phyloP scores from a whole-genome alignment of 345 rosid genomes.

The Populus nigra region DNA sequence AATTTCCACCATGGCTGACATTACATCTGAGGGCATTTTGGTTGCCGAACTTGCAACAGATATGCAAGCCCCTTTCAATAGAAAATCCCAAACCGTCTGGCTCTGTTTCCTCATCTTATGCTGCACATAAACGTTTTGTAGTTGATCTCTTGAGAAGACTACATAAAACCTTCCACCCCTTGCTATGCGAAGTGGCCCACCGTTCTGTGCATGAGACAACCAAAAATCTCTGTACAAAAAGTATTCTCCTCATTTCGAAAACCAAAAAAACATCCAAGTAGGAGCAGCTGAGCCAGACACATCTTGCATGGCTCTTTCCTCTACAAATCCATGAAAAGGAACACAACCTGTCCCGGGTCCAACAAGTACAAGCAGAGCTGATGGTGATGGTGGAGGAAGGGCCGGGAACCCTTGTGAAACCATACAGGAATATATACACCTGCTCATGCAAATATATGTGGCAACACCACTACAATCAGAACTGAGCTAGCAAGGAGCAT shows the following conservation, averaged over 20 bases:
- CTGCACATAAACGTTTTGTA: constrained; percentile 82
- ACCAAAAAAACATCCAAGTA: constrained; percentile 66
- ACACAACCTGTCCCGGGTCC: constrained; percentile 54
- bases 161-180: constrained; percentile 77
- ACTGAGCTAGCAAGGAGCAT: too few species aligned
- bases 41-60: constrained; percentile 93
- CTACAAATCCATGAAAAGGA: constrained; percentile 85
- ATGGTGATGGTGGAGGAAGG: constrained; percentile 63
- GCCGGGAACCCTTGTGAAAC: constrained; percentile 77
- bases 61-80: constrained; percentile 35
- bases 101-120: constrained; percentile 69
- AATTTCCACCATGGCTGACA: constrained; percentile 68
- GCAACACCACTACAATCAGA: too few species aligned
- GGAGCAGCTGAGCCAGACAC: constrained; percentile 51
- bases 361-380: constrained; percentile 5
- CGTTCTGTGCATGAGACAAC: constrained; percentile 47
- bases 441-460: constrained; percentile 24
- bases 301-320: constrained; percentile 67
- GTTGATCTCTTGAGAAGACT: constrained; percentile 91
- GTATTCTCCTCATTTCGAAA: constrained; percentile 71
- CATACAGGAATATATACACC: constrained; percentile 64
- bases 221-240: constrained; percentile 69
- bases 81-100: constrained; percentile 55
- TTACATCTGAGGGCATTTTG: constrained; percentile 81
- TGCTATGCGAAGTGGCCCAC: constrained; percentile 64